A percentile compares a stretch with the other conserved stretches of the same genome.
Conservation (phyloP, 495 filamentous ascomycete genomes). For the Saxophila tyrrhenica region DNA sequence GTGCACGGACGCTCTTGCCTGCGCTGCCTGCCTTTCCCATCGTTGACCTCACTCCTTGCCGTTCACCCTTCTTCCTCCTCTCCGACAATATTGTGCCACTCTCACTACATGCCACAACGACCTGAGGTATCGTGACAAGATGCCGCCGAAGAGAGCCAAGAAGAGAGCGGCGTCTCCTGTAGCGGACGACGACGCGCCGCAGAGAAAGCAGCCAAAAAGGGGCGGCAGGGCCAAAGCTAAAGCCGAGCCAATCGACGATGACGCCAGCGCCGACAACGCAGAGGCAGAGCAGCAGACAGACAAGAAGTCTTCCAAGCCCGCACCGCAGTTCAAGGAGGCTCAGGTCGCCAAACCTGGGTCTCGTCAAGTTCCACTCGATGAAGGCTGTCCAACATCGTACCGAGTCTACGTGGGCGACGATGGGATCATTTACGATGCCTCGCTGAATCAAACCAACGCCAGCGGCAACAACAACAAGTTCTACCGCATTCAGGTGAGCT, state of each 20-base stretch:
- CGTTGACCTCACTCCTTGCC: too few relatives aligned
- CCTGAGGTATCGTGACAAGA: neutral
- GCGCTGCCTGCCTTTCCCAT: too few relatives aligned
- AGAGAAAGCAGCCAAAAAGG: slow-evolving; percentile 22
- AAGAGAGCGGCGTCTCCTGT: slow-evolving; percentile 1
- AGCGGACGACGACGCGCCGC: slow-evolving; percentile 14
- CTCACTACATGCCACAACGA: too few relatives aligned
- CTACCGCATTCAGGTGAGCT: slow-evolving; percentile 47
- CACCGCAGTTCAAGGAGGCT: slow-evolving; percentile 22
- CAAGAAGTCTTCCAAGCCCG: slow-evolving; percentile 24
- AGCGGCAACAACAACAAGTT: slow-evolving; percentile 38
- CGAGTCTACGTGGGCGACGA: neutral
- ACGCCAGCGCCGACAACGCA: slow-evolving; percentile 11
- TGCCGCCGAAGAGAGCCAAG: slow-evolving; percentile 1
- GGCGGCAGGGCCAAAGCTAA: slow-evolving; percentile 22
- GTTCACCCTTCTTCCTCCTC: neutral
- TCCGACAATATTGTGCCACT: too few relatives aligned
- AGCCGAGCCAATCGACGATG: slow-evolving; percentile 18
- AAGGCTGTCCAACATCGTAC: slow-evolving; percentile 24
- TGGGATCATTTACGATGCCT: neutral
- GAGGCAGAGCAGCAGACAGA: slow-evolving; percentile 13
- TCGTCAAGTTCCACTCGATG: slow-evolving; percentile 42
- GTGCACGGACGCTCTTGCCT: too few relatives aligned
- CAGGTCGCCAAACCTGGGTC: slow-evolving; percentile 33
- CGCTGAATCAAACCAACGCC: slow-evolving; percentile 43